Base-by-base conservation (phyloP, 2,329 filamentous ascomycete species). In the Periconia sp. region DNA sequence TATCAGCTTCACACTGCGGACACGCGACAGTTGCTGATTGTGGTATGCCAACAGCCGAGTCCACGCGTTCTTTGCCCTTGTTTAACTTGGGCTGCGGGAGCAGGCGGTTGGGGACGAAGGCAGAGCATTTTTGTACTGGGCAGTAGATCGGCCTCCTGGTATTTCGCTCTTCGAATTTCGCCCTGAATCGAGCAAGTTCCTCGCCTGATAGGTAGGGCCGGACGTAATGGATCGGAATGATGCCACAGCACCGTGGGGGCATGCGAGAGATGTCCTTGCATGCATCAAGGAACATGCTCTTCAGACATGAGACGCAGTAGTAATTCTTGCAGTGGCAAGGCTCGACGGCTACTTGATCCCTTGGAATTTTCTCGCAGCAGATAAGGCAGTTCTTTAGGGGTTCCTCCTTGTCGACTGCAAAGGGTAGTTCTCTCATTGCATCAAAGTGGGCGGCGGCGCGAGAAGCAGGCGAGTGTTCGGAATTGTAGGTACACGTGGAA, bases 91-190 rank as follows among this genome's bases (percentile, higher is more conserved):
- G 20, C 14, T 47, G 56, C 6, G 64, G 59, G 7, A 72, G 46
- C 6, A 69, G 52, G 19, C 64, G 56, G 11, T 61, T 58, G 5
- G 70, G 61, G 6, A 83, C 78, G 59, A 82, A 82, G 2, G 73
- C 64, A 1, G 80, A 82, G 60, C 81, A 82, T 9, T 65, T 73
- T 10, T 74, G 72, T 9, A 76, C 59, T 3, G 81, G 79, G 53
- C 81, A 83, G 58, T 82, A 83, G 7, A 78, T 60, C 8, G 77
- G 78, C 23, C 77, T 68, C 3, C 65, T 57, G 2, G 79, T 78
- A 35, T 66, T 65, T 72, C 77, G 79, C 60, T 82, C 79, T 44
- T 82, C 79, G 49, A 77, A 76, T 54, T 77, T 80, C 10, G 60
- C 57, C 45, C 74, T 64, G 59, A 66, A 83, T 2, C 60, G 56